Evolutionary conservation across 495 filamentous ascomycete genomes (phyloP).

Genomic region (Penicillium macrosclerotiorum): DNA sequence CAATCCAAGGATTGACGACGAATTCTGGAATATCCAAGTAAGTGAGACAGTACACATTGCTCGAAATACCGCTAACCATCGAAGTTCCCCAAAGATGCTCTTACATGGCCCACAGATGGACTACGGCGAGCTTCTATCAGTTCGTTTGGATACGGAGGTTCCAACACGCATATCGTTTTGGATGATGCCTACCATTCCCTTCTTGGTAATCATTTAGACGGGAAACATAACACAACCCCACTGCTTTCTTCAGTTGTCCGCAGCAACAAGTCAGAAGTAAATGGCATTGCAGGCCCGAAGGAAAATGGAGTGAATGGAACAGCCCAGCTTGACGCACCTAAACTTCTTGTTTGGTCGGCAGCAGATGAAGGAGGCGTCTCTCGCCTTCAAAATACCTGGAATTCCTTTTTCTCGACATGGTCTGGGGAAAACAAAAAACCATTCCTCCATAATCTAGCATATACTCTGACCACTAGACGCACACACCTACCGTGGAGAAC

Average conservation of each 20-base stretch:
- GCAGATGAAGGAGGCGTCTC: too few species aligned
- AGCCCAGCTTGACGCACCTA: too few species aligned
- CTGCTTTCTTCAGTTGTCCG: too few species aligned
- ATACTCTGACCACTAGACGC: slow-evolving; percentile 4
- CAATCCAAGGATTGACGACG: slow-evolving; percentile 36
- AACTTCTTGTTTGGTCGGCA: too few species aligned
- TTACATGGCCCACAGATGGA: slow-evolving; percentile 14
- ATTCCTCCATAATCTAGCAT: slow-evolving; percentile 3
- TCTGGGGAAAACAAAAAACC: background rate
- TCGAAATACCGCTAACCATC: too few species aligned
- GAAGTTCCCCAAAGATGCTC: slow-evolving; percentile 8
- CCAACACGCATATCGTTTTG: slow-evolving; percentile 34
- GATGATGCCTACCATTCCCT: slow-evolving; percentile 29
- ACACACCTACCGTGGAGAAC: background rate
- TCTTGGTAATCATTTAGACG: slow-evolving; percentile 1
- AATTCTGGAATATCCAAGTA: slow-evolving; percentile 4
- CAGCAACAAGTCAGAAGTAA: too few species aligned
- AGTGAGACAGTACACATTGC: too few species aligned
- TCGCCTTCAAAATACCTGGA: too few species aligned
- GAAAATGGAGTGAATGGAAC: too few species aligned
- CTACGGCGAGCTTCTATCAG: slow-evolving; percentile 31
- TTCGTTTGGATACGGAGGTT: slow-evolving; percentile 34
- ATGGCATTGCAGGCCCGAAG: too few species aligned
- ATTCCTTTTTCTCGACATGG: too few species aligned
- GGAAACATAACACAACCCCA: slow-evolving; percentile 17